Percentiles rank a stretch among this genome's conserved stretches.
These are phyloP conservation scores for Ophiobolus disseminans DNA, from an alignment of 2,329 filamentous ascomycete species.

Conservation along the genomic window DNA sequence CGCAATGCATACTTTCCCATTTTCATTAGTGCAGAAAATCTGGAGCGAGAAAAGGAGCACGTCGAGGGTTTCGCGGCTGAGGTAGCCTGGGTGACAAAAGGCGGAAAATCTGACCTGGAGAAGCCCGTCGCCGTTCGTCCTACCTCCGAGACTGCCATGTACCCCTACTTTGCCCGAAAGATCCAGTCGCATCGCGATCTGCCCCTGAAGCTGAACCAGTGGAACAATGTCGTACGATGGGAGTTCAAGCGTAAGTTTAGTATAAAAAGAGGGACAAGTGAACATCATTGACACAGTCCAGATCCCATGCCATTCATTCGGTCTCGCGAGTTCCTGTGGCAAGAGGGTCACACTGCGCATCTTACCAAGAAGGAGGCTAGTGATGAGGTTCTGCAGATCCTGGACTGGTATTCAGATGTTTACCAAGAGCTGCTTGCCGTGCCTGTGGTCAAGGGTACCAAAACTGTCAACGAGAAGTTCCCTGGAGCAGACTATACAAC, in stretches of 20 bases:
- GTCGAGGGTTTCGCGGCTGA: conserved; percentile 97
- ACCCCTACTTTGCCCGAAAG: conserved; percentile 95
- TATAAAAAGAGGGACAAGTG: conserved; percentile 5
- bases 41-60: conserved; percentile 89
- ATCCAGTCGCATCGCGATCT: conserved; percentile 96
- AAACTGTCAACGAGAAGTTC: conserved; percentile 99
- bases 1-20: conserved; percentile 97
- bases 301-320: conserved; percentile 74
- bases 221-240: conserved; percentile 96
- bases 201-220: conserved; percentile 93
- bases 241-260: conserved; percentile 76
- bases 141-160: conserved; percentile 83
- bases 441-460: conserved; percentile 89
- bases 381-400: conserved; percentile 88
- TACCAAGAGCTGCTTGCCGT: conserved; percentile 95
- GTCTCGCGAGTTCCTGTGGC: conserved; percentile 96
- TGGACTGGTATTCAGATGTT: conserved; percentile 89
- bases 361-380: conserved; percentile 81
- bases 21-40: conserved; percentile 81
- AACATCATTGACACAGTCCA: not conserved
- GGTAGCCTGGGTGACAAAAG: conserved; percentile 87
- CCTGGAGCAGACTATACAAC: conserved; percentile 96
- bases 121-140: conserved; percentile 75
- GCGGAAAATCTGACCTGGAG: conserved; percentile 91
- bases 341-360: conserved; percentile 94